A percentile compares a stretch with the other conserved stretches of the same genome.
These are phyloP conservation scores for Polytolypa hystricis DNA, from an alignment of 2,329 filamentous ascomycete species.

Conservation along the genomic window DNA sequence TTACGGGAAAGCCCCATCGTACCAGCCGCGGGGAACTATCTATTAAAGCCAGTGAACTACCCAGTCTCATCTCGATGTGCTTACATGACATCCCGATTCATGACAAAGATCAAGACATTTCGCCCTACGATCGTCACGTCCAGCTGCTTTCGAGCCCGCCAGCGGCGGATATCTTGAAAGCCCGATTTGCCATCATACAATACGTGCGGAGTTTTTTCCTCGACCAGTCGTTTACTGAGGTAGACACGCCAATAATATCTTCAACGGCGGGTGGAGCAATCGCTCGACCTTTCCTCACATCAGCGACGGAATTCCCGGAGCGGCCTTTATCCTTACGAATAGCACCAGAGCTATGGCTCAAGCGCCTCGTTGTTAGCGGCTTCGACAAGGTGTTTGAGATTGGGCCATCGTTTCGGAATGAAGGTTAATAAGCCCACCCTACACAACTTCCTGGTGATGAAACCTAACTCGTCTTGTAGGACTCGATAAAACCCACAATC, in stretches of 20 bases:
- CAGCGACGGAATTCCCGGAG: slow-evolving; percentile 62
- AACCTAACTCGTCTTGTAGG: slow-evolving; percentile 24
- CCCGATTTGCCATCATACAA: slow-evolving; percentile 64
- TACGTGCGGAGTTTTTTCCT: slow-evolving; percentile 65
- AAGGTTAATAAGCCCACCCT: slow-evolving; percentile 42
- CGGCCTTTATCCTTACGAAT: slow-evolving; percentile 69
- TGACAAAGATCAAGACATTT: slow-evolving; percentile 59
- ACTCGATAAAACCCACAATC: slow-evolving; percentile 82
- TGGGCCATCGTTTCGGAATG: slow-evolving; percentile 83
- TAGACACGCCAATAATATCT: slow-evolving; percentile 81
- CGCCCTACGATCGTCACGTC: slow-evolving; percentile 67
- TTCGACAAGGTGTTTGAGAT: slow-evolving; percentile 88
- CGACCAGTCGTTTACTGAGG: slow-evolving; percentile 64
- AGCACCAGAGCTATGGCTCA: slow-evolving; percentile 90
- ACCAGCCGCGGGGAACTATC: slow-evolving; percentile 68
- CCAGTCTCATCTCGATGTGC: slow-evolving; percentile 62
- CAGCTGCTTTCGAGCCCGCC: slow-evolving; percentile 69
- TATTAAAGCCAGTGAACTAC: slow-evolving; percentile 56
- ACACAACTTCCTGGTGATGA: background rate
- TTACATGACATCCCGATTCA: slow-evolving; percentile 66
- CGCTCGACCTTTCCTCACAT: slow-evolving; percentile 75
- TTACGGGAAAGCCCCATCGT: slow-evolving; percentile 58
- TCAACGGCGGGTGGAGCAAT: slow-evolving; percentile 75
- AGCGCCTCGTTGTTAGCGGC: slow-evolving; percentile 79
- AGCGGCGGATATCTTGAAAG: slow-evolving; percentile 56